Evolutionary conservation across 768 basidiomycete species (phyloP).

Genomic region (Hericium erinaceus): DNA sequence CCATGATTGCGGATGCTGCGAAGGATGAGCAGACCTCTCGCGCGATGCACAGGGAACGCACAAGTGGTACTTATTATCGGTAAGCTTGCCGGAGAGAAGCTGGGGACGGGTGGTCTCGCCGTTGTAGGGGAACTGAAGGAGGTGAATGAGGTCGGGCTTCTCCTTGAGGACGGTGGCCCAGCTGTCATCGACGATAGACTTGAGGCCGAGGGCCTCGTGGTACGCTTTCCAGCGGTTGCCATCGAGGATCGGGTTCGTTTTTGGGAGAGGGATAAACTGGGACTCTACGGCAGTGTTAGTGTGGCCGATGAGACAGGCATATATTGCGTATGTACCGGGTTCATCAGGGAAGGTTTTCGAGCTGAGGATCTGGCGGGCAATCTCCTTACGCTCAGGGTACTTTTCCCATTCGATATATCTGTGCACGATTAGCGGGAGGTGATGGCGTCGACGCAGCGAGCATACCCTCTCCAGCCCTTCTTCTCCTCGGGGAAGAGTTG

Average conservation of each 20-base stretch:
- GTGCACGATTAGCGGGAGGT: background rate
- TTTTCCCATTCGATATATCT: constrained; percentile 45
- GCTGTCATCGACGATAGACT: constrained; percentile 36
- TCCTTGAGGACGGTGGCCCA: constrained; percentile 44
- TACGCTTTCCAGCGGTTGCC: constrained; percentile 47
- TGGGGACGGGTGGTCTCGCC: constrained; percentile 39
- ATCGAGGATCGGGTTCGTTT: constrained; percentile 40
- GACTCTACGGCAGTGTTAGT: constrained; percentile 26
- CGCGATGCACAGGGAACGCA: constrained; percentile 18
- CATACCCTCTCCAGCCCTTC: constrained; percentile 30
- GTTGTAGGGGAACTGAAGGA: constrained; percentile 49
- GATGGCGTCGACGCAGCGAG: background rate
- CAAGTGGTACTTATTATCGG: constrained; percentile 42
- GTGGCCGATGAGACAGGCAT: too few species aligned
- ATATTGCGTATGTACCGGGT: constrained; percentile 25
- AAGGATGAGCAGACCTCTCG: background rate
- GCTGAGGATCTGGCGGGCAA: constrained; percentile 31
- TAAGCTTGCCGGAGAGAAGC: constrained; percentile 35
- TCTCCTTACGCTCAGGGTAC: constrained; percentile 32
- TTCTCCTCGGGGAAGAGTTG: constrained; percentile 30
- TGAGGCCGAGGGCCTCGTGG: constrained; percentile 38
- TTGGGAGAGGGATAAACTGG: constrained; percentile 37
- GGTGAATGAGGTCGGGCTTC: constrained; percentile 40
- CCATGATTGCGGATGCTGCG: constrained; percentile 45
- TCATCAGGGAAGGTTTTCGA: constrained; percentile 30